Evolutionary conservation across 768 basidiomycete genomes (phyloP), one percentile per base, ranked within the genome.

Genomic region (Postia placenta): DNA sequence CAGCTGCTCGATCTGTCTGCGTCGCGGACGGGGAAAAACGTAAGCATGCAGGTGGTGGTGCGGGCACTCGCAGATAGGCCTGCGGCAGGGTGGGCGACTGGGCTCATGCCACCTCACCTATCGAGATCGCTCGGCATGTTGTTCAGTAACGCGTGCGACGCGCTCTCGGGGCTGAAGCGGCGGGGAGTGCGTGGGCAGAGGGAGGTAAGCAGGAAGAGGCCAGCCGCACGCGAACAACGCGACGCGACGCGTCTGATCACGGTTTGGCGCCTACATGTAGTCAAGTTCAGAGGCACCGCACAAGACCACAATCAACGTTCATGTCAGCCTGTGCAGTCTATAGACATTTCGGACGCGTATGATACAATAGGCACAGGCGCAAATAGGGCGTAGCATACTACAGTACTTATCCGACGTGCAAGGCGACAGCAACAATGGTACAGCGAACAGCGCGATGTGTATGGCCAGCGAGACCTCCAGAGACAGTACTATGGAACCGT

Each of bases 1-100:
- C 43, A 98, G 81, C 64, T 95, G 93, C 56, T 85, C 91, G 52
- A 98, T 97, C 74, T 97, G 94, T 64, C 93, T 96, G 67, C 11
- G 17, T 14, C 62, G 43, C 58, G 61, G 23, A n/a, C n/a, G n/a
- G n/a, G n/a, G n/a, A n/a, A n/a, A n/a, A n/a, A n/a, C n/a, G n/a
- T n/a, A n/a, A n/a, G n/a, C n/a, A n/a, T n/a, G n/a, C n/a, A n/a
- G n/a, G n/a, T n/a, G n/a, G n/a, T n/a, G n/a, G n/a, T n/a, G n/a
- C n/a, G n/a, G n/a, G n/a, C n/a, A n/a, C n/a, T n/a, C n/a, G n/a
- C n/a, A n/a, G n/a, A n/a, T n/a, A n/a, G n/a, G n/a, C n/a, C n/a
- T n/a, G n/a, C n/a, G n/a, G n/a, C n/a, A n/a, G n/a, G n/a, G n/a
- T n/a, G n/a, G n/a, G n/a, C n/a, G n/a, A n/a, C n/a, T n/a, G n/a